Percentiles rank a stretch among this genome's conserved stretches.
Evolutionary conservation across 768 basidiomycete species (phyloP).

Genomic region (Tephrocybe sp.): DNA sequence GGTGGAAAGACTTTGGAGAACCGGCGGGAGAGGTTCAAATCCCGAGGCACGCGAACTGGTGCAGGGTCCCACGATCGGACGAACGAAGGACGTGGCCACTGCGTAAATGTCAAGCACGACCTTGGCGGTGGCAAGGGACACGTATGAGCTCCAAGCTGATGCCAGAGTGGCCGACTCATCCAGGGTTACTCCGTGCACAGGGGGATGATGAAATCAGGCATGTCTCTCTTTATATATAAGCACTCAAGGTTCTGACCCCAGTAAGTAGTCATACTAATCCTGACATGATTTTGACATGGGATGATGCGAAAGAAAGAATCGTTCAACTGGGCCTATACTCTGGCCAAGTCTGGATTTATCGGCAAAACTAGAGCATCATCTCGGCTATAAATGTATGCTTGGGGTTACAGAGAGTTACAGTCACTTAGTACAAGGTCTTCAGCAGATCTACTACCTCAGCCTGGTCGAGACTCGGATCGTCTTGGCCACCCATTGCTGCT

Average conservation of each 20-base stretch:
- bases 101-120: conserved; percentile 1
- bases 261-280: not conserved
- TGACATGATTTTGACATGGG: conserved; percentile 1
- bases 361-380: not conserved
- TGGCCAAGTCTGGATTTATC: conserved; percentile 9
- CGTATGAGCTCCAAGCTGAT: conserved; percentile 13
- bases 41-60: not conserved
- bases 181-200: conserved; percentile 9
- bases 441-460: conserved; percentile 46
- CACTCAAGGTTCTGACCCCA: not conserved
- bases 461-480: conserved; percentile 29
- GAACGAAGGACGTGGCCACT: conserved; percentile 13
- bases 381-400: not conserved
- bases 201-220: conserved; percentile 5
- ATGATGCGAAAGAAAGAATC: not conserved
- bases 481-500: conserved; percentile 40
- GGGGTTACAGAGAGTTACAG: not conserved
- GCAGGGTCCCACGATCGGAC: conserved; percentile 13
- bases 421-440: conserved; percentile 37
- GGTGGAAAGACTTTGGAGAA: conserved; percentile 1
- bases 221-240: conserved; percentile 14
- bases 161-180: conserved; percentile 20
- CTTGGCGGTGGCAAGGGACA: conserved; percentile 6
- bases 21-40: conserved; percentile 11
- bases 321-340: too few species aligned